phyloP scores from a whole-genome alignment of 2,329 filamentous ascomycete genomes.

The Colletotrichum musicola region DNA sequence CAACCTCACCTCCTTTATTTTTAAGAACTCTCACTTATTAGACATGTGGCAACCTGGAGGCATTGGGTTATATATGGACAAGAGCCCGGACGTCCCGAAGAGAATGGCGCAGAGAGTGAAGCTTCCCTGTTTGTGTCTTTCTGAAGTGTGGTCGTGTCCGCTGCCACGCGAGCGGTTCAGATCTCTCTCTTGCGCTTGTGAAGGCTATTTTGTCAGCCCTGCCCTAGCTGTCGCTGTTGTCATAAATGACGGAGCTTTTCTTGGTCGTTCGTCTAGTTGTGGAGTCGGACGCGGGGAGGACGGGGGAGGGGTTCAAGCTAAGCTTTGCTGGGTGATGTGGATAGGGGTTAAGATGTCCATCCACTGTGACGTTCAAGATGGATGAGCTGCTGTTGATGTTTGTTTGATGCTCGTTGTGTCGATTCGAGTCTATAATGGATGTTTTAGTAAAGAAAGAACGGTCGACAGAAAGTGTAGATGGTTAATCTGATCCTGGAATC shows the following conservation, averaged over 20 bases:
- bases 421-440: too few relatives aligned
- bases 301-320: neutral
- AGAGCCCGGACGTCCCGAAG: neutral
- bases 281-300: constrained; percentile 11
- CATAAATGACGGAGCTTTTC: neutral
- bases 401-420: too few relatives aligned
- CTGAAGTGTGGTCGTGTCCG: neutral
- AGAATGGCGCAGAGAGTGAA: neutral
- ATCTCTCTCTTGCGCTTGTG: neutral
- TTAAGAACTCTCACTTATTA: neutral
- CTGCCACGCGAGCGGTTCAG: too few relatives aligned
- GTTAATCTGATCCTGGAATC: too few relatives aligned
- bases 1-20: neutral
- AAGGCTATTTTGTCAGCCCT: neutral
- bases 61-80: constrained; percentile 6
- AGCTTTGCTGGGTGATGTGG: neutral
- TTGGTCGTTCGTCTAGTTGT: neutral
- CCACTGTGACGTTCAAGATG: too few relatives aligned
- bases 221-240: neutral
- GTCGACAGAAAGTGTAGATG: too few relatives aligned
- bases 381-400: too few relatives aligned
- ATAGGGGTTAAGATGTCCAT: too few relatives aligned
- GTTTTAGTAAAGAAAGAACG: too few relatives aligned
- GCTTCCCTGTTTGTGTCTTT: neutral
- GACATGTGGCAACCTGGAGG: neutral